Base-by-base conservation (phyloP, 495 filamentous ascomycete genomes). In the Daldinia childiae region DNA sequence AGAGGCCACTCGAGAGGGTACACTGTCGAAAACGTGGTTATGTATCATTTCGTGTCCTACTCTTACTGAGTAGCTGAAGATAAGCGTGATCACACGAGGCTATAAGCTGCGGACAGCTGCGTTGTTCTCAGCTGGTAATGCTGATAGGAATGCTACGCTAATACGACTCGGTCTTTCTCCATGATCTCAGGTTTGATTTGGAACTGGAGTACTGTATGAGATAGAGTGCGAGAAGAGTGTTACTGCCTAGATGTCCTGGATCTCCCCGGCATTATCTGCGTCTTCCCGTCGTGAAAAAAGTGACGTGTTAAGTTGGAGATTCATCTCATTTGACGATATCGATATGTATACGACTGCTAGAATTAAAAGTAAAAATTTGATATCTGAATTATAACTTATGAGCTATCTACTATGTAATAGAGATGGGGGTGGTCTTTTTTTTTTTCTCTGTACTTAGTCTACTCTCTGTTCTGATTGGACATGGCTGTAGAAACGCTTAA, bases 21-120 rank as follows among this genome's bases (percentile, higher is more conserved):
- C 43, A 58, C 41, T 58, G 68, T 62, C 19, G 30, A 66, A 51
- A 56, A 58, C 39, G 58, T 72, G 69, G 60, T 59, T 61, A 64
- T 56, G 59, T 72, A 56, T 70, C 56, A 38, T 71, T 66, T 71
- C 62, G 57, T 70, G 61, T 70, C 45, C 48, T 61, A 24, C 56
- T 65, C 60, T 62, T 32, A 58, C 55, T 61, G 62, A 65, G 50
- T 48, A 52, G 58, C 43, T 66, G 39, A 62, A 51, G 51, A 36
- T 51, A 15, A 58, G 57, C 54, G 63, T 62, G 36, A 61, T 29
- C 48, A 55, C 55, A 64, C 30, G 30, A 68, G 29, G 45, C 45
- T 36, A 54, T 30, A 54, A 30, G 27, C 30, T 64, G 38, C 60
- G 69, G 69, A 59, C 61, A 27, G 69, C 64, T 66, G 60, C 60